phyloP scores from a whole-genome alignment of 2,329 filamentous ascomycete genomes.

The Xylaria sp. region DNA sequence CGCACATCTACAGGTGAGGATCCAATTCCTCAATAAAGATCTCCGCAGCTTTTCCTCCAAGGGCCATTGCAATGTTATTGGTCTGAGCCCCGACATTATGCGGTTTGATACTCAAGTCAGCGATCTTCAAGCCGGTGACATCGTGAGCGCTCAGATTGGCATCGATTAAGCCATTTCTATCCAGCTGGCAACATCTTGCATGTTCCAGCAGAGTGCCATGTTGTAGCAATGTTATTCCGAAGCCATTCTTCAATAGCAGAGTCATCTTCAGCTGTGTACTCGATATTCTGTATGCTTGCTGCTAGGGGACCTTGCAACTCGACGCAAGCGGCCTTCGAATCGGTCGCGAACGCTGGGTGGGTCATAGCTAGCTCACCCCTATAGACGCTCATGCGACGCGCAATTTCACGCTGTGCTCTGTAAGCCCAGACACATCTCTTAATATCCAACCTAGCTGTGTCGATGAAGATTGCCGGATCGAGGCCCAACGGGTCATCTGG shows the following conservation, averaged over 20 bases:
- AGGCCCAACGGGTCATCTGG: slow-evolving; percentile 1
- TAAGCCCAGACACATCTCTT: slow-evolving; percentile 13
- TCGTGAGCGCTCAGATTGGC: background rate
- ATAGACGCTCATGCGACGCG: slow-evolving; percentile 8
- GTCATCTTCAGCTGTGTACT: slow-evolving; percentile 14
- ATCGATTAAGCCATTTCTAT: background rate
- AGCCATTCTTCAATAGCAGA: slow-evolving; percentile 10
- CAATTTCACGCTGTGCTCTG: background rate
- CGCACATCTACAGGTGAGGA: too few species aligned
- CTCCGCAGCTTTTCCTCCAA: slow-evolving; percentile 20
- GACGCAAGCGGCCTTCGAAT: slow-evolving; percentile 7
- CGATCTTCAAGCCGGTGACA: slow-evolving; percentile 10
- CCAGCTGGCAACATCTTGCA: too few species aligned
- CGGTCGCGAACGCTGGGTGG: background rate
- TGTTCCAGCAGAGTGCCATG: too few species aligned
- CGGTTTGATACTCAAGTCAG: slow-evolving; percentile 12
- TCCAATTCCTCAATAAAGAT: background rate
- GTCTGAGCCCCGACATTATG: slow-evolving; percentile 5
- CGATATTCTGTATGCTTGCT: background rate
- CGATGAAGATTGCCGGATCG: background rate
- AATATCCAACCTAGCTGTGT: background rate
- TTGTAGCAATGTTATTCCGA: background rate
- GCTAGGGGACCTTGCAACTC: background rate
- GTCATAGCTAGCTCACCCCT: background rate
- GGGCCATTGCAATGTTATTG: slow-evolving; percentile 9